Evolutionary conservation across 2,329 filamentous ascomycete genomes (phyloP).

Genomic region (Elsinoe ampelina): DNA sequence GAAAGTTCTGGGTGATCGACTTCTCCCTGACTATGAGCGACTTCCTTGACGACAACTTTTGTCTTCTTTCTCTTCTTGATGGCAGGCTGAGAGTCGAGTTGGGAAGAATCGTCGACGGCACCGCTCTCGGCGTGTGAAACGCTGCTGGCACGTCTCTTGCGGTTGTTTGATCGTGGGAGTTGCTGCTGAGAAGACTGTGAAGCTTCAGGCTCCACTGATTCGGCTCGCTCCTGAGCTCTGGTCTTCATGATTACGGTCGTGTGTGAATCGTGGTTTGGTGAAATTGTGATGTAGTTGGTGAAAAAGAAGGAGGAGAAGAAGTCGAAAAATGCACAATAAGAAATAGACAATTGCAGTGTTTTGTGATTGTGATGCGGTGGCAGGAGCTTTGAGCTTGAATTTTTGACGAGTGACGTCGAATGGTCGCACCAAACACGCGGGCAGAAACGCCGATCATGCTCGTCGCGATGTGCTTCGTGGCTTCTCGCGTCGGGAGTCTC

Average conservation of each 20-base stretch:
- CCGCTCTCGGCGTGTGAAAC: constrained; percentile 12
- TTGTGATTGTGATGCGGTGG: constrained; percentile 4
- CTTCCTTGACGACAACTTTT: not conserved
- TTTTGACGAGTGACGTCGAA: constrained; percentile 4
- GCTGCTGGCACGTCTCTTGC: constrained; percentile 16
- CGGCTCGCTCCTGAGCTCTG: constrained; percentile 16
- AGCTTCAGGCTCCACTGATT: constrained; percentile 12
- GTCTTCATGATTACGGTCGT: constrained; percentile 11
- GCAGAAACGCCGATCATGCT: constrained; percentile 5
- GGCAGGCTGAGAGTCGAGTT: constrained; percentile 11
- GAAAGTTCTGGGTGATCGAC: constrained; percentile 11
- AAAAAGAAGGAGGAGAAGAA: not conserved
- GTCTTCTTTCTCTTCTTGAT: constrained; percentile 16
- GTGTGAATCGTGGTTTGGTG: not conserved
- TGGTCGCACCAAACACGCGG: constrained; percentile 4
- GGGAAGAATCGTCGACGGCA: constrained; percentile 4
- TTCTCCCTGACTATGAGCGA: constrained; percentile 11
- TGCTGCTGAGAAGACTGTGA: not conserved
- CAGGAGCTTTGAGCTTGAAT: constrained; percentile 9
- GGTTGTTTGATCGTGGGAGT: not conserved
- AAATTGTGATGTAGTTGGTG: not conserved
- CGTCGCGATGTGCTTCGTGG: not conserved
- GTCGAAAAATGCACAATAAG: not conserved
- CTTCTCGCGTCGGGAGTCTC: not conserved
- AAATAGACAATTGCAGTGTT: not conserved